Evolutionary conservation across 2,329 filamentous ascomycete species (phyloP).

Genomic region (Sclerotinia subarctica): DNA sequence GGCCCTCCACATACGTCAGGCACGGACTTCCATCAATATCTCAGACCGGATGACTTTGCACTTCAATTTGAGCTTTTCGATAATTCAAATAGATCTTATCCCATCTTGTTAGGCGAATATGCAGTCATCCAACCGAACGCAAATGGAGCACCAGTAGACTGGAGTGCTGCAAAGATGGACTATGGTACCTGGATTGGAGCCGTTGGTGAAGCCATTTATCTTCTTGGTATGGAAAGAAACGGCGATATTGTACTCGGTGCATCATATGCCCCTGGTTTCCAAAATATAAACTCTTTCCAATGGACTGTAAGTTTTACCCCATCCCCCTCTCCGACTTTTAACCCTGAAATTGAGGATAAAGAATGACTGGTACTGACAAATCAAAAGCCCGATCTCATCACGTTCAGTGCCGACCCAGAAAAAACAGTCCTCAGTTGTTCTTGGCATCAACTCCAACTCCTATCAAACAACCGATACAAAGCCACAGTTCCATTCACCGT

Average conservation of each 20-base stretch:
- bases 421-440: slow-evolving; percentile 48
- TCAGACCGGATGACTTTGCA: slow-evolving; percentile 31
- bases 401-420: slow-evolving; percentile 41
- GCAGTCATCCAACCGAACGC: slow-evolving; percentile 32
- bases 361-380: slow-evolving; percentile 6
- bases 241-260: slow-evolving; percentile 30
- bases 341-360: not conserved
- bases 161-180: slow-evolving; percentile 17
- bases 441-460: slow-evolving; percentile 18
- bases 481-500: slow-evolving; percentile 18
- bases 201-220: slow-evolving; percentile 33
- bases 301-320: slow-evolving; percentile 31
- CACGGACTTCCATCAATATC: slow-evolving; percentile 34
- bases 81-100: slow-evolving; percentile 24
- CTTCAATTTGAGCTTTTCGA: slow-evolving; percentile 30
- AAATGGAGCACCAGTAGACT: slow-evolving; percentile 16
- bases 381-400: slow-evolving; percentile 34
- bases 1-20: slow-evolving; percentile 12
- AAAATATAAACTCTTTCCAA: slow-evolving; percentile 34
- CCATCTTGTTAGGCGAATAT: slow-evolving; percentile 34
- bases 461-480: slow-evolving; percentile 17
- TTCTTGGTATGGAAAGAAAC: slow-evolving; percentile 33
- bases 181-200: slow-evolving; percentile 33
- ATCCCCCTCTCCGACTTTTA: not conserved
- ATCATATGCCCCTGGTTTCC: slow-evolving; percentile 34